phyloP scores from a whole-genome alignment of 495 filamentous ascomycete species.

The Parmelia sp. region DNA sequence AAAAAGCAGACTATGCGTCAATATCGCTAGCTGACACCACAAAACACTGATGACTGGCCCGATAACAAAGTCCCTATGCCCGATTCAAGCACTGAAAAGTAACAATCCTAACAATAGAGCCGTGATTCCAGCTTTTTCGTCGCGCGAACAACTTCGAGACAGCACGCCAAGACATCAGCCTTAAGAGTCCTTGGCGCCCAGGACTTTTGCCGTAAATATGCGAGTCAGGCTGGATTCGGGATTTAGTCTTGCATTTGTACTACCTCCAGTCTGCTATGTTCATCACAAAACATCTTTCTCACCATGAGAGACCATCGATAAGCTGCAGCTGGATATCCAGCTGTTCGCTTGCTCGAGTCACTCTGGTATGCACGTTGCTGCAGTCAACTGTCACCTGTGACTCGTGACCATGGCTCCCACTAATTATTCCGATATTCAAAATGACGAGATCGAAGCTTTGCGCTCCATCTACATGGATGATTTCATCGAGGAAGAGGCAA shows the following conservation, averaged over 20 bases:
- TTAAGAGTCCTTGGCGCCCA: too few relatives aligned
- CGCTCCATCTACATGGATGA: constrained; percentile 91
- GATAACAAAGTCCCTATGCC: too few relatives aligned
- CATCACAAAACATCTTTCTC: background rate
- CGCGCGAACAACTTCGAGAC: too few relatives aligned
- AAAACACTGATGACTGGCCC: too few relatives aligned
- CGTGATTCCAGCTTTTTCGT: too few relatives aligned
- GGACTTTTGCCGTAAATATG: too few relatives aligned
- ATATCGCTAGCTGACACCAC: too few relatives aligned
- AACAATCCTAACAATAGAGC: too few relatives aligned
- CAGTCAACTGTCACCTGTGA: background rate
- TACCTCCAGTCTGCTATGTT: background rate
- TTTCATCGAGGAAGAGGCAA: constrained; percentile 64
- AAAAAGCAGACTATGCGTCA: background rate
- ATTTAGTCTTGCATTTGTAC: background rate
- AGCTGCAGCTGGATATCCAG: constrained; percentile 6
- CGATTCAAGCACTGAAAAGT: too few relatives aligned
- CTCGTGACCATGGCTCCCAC: constrained; percentile 32
- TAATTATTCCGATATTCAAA: constrained; percentile 77
- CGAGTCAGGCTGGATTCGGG: too few relatives aligned
- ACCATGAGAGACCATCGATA: background rate
- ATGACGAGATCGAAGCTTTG: constrained; percentile 80
- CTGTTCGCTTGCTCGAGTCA: background rate
- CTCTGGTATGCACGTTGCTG: background rate
- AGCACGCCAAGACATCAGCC: too few relatives aligned